These are phyloP conservation scores for Sophora flavescens DNA, from an alignment of 306 rosid genomes.

Conservation along the genomic window DNA sequence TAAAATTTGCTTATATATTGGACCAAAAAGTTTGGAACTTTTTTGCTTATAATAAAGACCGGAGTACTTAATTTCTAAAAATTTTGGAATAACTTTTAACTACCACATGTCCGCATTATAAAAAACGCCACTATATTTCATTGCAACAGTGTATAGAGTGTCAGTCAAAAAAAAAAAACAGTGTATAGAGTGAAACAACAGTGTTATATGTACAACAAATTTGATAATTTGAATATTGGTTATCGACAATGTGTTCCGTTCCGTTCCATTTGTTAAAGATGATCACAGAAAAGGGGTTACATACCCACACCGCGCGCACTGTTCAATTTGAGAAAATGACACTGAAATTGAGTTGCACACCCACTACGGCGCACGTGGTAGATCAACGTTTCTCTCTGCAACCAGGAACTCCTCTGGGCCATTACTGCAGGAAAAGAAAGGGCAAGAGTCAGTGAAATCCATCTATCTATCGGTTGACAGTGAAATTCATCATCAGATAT, in stretches of 20 bases:
- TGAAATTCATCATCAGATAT: background rate
- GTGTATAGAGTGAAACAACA: conserved; percentile 33
- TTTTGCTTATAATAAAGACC: too few species aligned
- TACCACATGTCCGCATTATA: too few species aligned
- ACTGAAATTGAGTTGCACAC: conserved; percentile 16
- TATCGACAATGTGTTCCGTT: conserved; percentile 34
- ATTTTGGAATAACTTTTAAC: too few species aligned
- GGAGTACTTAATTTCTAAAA: too few species aligned
- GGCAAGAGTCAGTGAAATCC: conserved; percentile 22
- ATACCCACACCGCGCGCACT: conserved; percentile 41
- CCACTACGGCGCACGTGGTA: conserved; percentile 66
- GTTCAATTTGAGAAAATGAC: conserved; percentile 36
- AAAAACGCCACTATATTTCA: conserved; percentile 33
- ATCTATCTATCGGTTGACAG: conserved; percentile 8
- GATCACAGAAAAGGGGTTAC: conserved; percentile 26
- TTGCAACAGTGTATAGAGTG: conserved; percentile 19
- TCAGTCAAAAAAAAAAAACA: too few species aligned
- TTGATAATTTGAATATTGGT: background rate
- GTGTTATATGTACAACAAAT: conserved; percentile 44
- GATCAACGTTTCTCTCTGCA: conserved; percentile 64
- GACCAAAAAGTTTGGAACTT: too few species aligned
- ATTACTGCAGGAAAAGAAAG: conserved; percentile 58
- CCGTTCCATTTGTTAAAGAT: conserved; percentile 10
- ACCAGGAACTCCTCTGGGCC: conserved; percentile 69
- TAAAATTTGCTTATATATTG: too few species aligned